Percentiles rank a stretch among this genome's conserved stretches.
Evolutionary conservation across 2,329 filamentous ascomycete species (phyloP).

Genomic region (Ophiostoma ips): DNA sequence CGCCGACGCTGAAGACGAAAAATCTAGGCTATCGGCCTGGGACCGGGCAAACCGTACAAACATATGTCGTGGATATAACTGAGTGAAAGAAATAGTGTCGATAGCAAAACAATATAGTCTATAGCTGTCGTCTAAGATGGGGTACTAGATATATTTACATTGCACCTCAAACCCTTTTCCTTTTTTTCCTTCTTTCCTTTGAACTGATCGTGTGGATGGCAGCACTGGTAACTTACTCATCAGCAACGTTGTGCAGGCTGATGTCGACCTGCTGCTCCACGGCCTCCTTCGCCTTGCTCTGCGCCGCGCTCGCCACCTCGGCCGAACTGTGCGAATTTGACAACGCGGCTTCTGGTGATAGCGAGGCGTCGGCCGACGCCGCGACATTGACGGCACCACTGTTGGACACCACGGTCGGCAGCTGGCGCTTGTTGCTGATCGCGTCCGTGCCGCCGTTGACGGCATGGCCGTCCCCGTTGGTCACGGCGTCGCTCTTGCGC

Average conservation of each 20-base stretch:
- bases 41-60: not conserved
- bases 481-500: slow-evolving; percentile 1
- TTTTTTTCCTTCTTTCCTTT: not conserved
- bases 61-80: not conserved
- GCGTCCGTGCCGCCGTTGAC: not conserved
- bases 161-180: not conserved
- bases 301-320: not conserved
- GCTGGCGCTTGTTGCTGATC: not conserved
- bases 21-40: not conserved
- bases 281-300: not conserved
- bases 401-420: slow-evolving; percentile 1
- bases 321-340: not conserved
- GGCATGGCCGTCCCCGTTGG: not conserved
- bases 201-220: too few relatives aligned
- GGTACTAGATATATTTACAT: not conserved
- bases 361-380: not conserved
- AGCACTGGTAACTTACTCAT: not conserved
- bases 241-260: slow-evolving; percentile 2
- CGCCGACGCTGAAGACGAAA: not conserved
- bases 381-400: not conserved
- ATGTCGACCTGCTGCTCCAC: slow-evolving; percentile 2
- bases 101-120: not conserved
- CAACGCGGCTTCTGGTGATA: too few relatives aligned
- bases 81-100: not conserved
- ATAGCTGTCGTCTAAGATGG: not conserved